Percentiles rank a stretch among this genome's conserved stretches.
Conservation (phyloP, 805 yeast genomes). For the Pachysolen tannophilus region DNA sequence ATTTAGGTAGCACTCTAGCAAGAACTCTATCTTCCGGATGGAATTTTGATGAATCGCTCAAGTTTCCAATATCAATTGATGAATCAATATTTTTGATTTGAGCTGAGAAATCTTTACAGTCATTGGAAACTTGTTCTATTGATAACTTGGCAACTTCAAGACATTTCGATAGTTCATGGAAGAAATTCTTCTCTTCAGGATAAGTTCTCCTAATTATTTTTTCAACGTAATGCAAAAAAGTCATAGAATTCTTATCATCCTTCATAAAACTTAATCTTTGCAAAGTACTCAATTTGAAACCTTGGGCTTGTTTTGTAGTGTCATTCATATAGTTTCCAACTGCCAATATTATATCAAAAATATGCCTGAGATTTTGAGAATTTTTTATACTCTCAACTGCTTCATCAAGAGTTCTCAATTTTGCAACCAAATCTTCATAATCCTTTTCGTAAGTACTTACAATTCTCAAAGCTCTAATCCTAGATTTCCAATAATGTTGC, state of each 20-base stretch:
- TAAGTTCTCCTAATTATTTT: conserved; percentile 75
- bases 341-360: conserved; percentile 77
- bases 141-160: conserved; percentile 62
- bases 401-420: conserved; percentile 61
- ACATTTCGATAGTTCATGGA: conserved; percentile 61
- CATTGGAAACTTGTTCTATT: conserved; percentile 71
- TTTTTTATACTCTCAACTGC: conserved; percentile 62
- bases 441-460: conserved; percentile 70
- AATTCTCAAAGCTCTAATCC: conserved; percentile 76
- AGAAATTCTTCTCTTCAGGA: conserved; percentile 69
- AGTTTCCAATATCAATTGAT: conserved; percentile 74
- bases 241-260: conserved; percentile 79
- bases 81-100: conserved; percentile 61
- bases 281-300: conserved; percentile 84
- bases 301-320: conserved; percentile 82
- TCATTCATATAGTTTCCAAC: conserved; percentile 98
- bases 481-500: conserved; percentile 84
- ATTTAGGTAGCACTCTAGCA: conserved; percentile 42
- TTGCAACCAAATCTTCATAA: conserved; percentile 59
- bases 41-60: conserved; percentile 68
- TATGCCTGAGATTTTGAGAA: conserved; percentile 60
- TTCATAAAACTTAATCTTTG: conserved; percentile 87
- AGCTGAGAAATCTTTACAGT: conserved; percentile 56
- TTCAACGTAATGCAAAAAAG: conserved; percentile 89
- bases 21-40: conserved; percentile 82